Evolutionary conservation across 2,329 filamentous ascomycete species (phyloP).

Genomic region (Ophiosphaerella korrae): DNA sequence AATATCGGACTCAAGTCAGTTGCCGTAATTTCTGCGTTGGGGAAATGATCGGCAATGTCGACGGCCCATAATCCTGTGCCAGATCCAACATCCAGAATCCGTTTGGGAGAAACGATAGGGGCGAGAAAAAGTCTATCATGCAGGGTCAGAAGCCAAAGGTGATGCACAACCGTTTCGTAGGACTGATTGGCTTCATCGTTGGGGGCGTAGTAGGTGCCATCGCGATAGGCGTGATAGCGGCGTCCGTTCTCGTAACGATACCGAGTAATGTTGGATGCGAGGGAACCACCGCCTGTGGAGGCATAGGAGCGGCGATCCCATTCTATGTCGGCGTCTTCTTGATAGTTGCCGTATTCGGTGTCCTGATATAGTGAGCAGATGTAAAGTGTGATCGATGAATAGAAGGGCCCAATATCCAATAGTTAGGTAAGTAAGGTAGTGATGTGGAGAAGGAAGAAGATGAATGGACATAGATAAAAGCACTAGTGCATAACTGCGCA

Average conservation of each 20-base stretch:
- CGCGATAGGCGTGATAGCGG: constrained; percentile 42
- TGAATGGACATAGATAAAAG: too few relatives aligned
- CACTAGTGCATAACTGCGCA: too few relatives aligned
- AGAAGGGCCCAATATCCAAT: too few relatives aligned
- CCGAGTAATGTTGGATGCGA: constrained; percentile 47
- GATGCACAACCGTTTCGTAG: constrained; percentile 40
- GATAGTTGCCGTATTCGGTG: constrained; percentile 28
- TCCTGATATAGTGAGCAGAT: constrained; percentile 19
- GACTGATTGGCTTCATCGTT: constrained; percentile 39
- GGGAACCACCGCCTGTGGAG: constrained; percentile 39
- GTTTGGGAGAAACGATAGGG: constrained; percentile 32
- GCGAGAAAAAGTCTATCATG: constrained; percentile 44
- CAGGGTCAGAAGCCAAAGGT: constrained; percentile 44
- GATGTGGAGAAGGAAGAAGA: not conserved
- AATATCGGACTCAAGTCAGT: constrained; percentile 46
- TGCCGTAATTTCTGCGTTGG: constrained; percentile 40
- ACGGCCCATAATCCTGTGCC: constrained; percentile 45
- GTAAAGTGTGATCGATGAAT: not conserved
- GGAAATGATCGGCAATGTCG: constrained; percentile 47
- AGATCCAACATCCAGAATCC: constrained; percentile 43
- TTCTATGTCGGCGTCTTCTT: constrained; percentile 29
- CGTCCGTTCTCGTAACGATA: constrained; percentile 48
- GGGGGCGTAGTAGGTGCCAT: constrained; percentile 42
- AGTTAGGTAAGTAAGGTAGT: not conserved
- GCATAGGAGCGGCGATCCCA: constrained; percentile 34